These are phyloP conservation scores for Didymellaceae sp. DNA, from an alignment of 2,329 filamentous ascomycete genomes.

Conservation along the genomic window DNA sequence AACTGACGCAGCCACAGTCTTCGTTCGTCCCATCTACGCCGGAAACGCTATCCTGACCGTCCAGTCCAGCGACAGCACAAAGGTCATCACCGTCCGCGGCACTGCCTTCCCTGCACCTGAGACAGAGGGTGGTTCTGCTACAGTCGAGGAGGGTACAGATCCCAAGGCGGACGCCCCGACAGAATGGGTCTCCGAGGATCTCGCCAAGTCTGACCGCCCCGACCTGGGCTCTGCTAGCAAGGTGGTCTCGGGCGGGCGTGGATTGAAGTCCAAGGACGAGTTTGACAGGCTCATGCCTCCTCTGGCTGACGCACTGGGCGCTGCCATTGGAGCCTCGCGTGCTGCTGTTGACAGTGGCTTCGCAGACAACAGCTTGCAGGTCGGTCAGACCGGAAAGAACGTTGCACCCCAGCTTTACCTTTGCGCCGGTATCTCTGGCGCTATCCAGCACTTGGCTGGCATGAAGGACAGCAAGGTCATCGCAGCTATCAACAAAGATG, in stretches of 20 bases:
- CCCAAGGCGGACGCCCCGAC: slow-evolving; percentile 75
- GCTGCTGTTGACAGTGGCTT: slow-evolving; percentile 97
- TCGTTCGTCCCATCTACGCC: slow-evolving; percentile 95
- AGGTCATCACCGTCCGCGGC: slow-evolving; percentile 89
- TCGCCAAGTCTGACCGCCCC: slow-evolving; percentile 91
- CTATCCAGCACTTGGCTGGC: slow-evolving; percentile 96
- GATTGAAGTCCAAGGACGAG: slow-evolving; percentile 96
- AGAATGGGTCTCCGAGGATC: slow-evolving; percentile 93
- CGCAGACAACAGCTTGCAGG: slow-evolving; percentile 97
- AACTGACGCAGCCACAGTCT: slow-evolving; percentile 59
- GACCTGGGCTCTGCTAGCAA: slow-evolving; percentile 87
- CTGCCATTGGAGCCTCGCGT: slow-evolving; percentile 93
- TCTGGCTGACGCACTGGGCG: slow-evolving; percentile 88
- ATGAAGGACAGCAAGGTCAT: slow-evolving; percentile 99
- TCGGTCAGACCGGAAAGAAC: slow-evolving; percentile 98
- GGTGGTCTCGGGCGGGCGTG: slow-evolving; percentile 92
- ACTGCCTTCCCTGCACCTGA: slow-evolving; percentile 85
- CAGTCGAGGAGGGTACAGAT: slow-evolving; percentile 82
- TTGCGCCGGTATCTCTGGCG: slow-evolving; percentile 93
- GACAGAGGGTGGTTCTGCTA: slow-evolving; percentile 73
- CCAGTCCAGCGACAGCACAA: slow-evolving; percentile 83
- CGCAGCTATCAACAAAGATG: slow-evolving; percentile 97
- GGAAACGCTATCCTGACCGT: slow-evolving; percentile 97
- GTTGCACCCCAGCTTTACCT: slow-evolving; percentile 95
- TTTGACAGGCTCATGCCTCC: slow-evolving; percentile 93